Percentiles rank a stretch among this genome's conserved stretches.
phyloP scores from a whole-genome alignment of 768 basidiomycete species.

The Calocybe indica region DNA sequence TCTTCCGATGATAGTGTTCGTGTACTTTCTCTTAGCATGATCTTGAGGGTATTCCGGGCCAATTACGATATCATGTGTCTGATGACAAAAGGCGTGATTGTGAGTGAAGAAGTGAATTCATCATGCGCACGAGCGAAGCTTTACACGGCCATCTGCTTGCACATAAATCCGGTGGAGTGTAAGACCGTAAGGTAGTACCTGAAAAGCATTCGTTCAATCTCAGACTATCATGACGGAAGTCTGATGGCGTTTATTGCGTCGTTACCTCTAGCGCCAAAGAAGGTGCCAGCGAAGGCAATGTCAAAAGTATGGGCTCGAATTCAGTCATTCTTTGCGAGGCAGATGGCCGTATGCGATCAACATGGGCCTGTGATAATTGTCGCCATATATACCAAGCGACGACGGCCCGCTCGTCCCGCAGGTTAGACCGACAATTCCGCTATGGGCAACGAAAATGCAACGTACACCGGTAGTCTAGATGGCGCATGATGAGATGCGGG shows the following conservation, averaged over 20 bases:
- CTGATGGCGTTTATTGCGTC: neutral
- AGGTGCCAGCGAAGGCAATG: constrained; percentile 50
- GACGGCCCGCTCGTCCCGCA: too few species aligned
- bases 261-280: constrained; percentile 58
- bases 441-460: too few species aligned
- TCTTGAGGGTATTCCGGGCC: constrained; percentile 61
- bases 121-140: constrained; percentile 6
- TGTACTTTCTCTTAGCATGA: constrained; percentile 60
- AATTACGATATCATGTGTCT: constrained; percentile 76
- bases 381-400: neutral
- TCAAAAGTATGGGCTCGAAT: constrained; percentile 47
- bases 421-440: too few species aligned
- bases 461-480: too few species aligned
- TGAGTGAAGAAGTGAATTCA: neutral
- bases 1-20: constrained; percentile 66
- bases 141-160: constrained; percentile 57
- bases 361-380: neutral
- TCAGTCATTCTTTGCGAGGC: constrained; percentile 31
- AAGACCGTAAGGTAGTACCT: constrained; percentile 65
- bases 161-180: constrained; percentile 66
- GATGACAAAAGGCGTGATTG: neutral
- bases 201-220: constrained; percentile 2
- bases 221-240: neutral
- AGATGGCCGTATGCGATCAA: neutral
- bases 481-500: too few species aligned